Base-by-base conservation (phyloP, 2,329 filamentous ascomycete species). In the Talaromyces pinophilus region DNA sequence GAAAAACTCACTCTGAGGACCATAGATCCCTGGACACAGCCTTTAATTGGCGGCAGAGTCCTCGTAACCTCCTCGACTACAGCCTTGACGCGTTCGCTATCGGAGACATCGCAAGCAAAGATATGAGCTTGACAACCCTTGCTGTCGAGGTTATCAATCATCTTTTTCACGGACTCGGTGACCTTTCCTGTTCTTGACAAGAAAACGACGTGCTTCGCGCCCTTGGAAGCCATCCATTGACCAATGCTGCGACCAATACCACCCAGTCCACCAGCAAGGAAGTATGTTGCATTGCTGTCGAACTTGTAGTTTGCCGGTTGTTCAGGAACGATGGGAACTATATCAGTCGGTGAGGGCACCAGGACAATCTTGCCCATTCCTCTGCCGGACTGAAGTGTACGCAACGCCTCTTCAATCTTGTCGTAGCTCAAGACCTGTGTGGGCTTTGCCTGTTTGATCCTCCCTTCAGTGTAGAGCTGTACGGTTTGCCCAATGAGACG, bases 11-110 rank as follows among this genome's bases (percentile, higher is more conserved):
- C 67, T 33, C 52, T 55, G 3, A 76, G 62, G 1, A 76, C 72
- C 73, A 77, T 76, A 0, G 77, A 65, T 1, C 65, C 66, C 59
- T 78, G 75, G 13, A 80, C 73, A 28, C 73, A 73, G 1, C 78
- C 78, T 30, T 68, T 70, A 30, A 79, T 72, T 1, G 74, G 73
- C 0, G 72, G 72, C 65, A 77, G 60, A 11, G 60, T 64, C 13
- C 63, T 38, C 4, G 44, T 30, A 50, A 68, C 68, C 33, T 70
- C 64, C 28, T 71, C 54, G 11, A 66, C 65, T 11, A 73, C 28
- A 4, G 67, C 67, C 4, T 54, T 46, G 25, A 66, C 44, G 17
- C 72, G 25, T 5, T 64, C 50, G 13, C 61, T 33, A 13, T 61
- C 2, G 48, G 72, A 65, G 5, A 74, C 62, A 68, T 79, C 76